Base-by-base conservation (phyloP, 371 early-diverging fungal species). In the Chytridium lagenaria region DNA sequence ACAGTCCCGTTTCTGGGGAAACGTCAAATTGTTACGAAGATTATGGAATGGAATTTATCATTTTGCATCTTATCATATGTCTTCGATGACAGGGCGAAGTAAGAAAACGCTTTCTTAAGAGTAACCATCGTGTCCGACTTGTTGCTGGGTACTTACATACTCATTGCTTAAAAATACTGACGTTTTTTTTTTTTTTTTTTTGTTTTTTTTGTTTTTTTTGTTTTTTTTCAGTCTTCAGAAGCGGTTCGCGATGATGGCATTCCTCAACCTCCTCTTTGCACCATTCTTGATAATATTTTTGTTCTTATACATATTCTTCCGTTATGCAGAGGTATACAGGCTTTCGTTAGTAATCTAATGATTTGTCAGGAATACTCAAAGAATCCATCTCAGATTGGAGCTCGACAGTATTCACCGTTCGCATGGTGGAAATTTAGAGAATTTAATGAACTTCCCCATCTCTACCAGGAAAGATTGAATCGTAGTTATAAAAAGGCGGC, bases 361-460 rank as follows among this genome's bases (percentile, higher is more conserved):
- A n/a, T 12, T 44, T 7, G 7, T 44, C 44, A 94, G 93, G 94
- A 93, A 79, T 93, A 91, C 78, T 89, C 94, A 80, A 92, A 91
- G 75, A 92, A 95, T 77, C 98, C 98, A 0, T 87, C 92, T 37
- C 84, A 90, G 16, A 83, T 98, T 36, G 90, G 90, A 0, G 88
- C 93, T 15, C 90, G 98, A 36, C 84, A 86, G 1, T 99, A 93
- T 75, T 90, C 98, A 0, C 91, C 92, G 3, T 88, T 92, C 71
- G 96, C 97, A 0, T 84, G 87, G 57, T 97, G 94, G 95, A 92
- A 93, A 78, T 92, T 98, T 75, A 90, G 98, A 59, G 96, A 98
- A 81, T 97, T 96, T 77, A 98, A 99, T 80, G 99, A 99, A 78
- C 85, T 96, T 15, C 96, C 97, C 0, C 97, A 98, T 77, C 72